phyloP scores from a whole-genome alignment of 2,329 filamentous ascomycete species.

The Xylariaceae sp. region DNA sequence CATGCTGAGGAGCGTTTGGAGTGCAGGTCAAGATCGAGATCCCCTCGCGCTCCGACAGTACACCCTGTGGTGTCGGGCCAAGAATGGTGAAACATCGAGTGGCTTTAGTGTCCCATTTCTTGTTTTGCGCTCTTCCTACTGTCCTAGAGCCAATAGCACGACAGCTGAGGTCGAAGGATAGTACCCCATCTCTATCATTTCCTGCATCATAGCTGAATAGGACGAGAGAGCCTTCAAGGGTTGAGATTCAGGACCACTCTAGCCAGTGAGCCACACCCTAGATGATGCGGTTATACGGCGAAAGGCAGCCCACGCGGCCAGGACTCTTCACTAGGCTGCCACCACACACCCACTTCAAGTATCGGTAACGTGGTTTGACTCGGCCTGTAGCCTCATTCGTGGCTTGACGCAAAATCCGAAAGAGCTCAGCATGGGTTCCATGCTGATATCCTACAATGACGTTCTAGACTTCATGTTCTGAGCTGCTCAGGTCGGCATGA shows the following conservation, averaged over 20 bases:
- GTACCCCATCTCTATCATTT: too few relatives aligned
- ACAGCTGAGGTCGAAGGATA: neutral
- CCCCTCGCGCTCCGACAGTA: neutral
- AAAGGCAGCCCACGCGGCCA: neutral
- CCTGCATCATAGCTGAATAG: neutral
- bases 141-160: neutral
- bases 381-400: slow-evolving; percentile 21
- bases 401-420: slow-evolving; percentile 16
- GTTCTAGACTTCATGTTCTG: slow-evolving; percentile 14
- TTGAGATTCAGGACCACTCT: too few relatives aligned
- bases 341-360: slow-evolving; percentile 4
- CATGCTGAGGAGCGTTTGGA: slow-evolving; percentile 6
- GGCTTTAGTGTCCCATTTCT: neutral
- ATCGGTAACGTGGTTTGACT: slow-evolving; percentile 13
- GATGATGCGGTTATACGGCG: neutral
- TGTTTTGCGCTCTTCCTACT: neutral
- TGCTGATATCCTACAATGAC: slow-evolving; percentile 25
- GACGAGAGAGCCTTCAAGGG: too few relatives aligned
- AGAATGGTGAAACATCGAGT: neutral
- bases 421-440: slow-evolving; percentile 16
- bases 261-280: too few relatives aligned
- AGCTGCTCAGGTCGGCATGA: slow-evolving; percentile 21
- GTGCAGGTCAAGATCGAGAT: slow-evolving; percentile 15
- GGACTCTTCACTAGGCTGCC: neutral
- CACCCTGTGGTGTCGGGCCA: neutral